Evolutionary conservation across 2,329 filamentous ascomycete species (phyloP), one percentile per base, ranked within the genome.

Genomic region (Colletotrichum siamense): DNA sequence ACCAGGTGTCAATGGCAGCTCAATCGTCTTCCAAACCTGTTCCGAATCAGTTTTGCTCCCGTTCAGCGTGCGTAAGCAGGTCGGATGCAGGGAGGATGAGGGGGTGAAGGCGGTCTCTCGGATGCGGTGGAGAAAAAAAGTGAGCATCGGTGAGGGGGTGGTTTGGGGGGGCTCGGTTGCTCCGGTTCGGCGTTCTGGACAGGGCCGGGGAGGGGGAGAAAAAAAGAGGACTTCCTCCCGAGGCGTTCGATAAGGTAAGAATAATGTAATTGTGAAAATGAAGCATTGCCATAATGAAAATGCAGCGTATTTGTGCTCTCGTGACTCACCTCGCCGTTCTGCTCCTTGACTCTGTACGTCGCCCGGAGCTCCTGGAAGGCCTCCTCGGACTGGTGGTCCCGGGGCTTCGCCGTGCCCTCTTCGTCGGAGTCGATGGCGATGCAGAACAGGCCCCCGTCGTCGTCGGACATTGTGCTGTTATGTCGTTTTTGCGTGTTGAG

Each of bases 241-340:
- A 13, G 2, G n/a, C 6, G 44, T 22, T 52, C 18, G 1, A 63
- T 63, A 36, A 34, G 30, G 30, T 63, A 63, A 63, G n/a, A 30
- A 34, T 36, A 34, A 63, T 34, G n/a, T 63, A 16, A 24, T 39
- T 26, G 62, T 10, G 66, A 44, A 69, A 63, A 73, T 18, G 36
- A 62, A 39, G 26, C 32, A 52, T n/a, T 30, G 24, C 26, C 36
- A 72, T 22, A 7, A 52, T 52, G 44, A 52, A 52, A 13, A 52
- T 0, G n/a, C n/a, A 3, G n/a, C 44, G 55, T 28, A 6, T 26
- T 10, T 18, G 8, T 57, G 22, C 24, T 22, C 2, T 28, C 32
- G 18, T 65, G 22, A 81, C 85, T 77, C 80, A 91, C 90, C 78
- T 91, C 84, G 74, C 90, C 90, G 76, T 91, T 90, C 79, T 92